A percentile compares a stretch with the other conserved stretches of the same genome.
phyloP scores from a whole-genome alignment of 2,329 filamentous ascomycete genomes.

The Colletotrichum sp. region DNA sequence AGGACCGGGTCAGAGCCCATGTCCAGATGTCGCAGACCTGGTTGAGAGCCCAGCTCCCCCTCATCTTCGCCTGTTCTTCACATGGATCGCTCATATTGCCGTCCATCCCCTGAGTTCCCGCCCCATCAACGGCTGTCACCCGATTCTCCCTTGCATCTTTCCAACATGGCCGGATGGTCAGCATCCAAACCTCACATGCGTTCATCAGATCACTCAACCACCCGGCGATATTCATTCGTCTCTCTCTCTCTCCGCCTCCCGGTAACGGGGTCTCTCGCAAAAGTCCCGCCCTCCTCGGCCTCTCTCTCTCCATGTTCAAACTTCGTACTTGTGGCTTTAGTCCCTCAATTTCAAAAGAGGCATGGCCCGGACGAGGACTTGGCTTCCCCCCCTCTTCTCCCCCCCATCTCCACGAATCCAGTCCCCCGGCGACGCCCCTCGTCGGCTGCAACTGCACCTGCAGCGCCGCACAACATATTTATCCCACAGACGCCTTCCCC shows the following conservation, averaged over 20 bases:
- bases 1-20: not conserved
- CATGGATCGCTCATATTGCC: not conserved
- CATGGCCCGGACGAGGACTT: not conserved
- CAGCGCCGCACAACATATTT: conserved; percentile 14
- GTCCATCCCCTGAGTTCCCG: not conserved
- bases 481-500: conserved; percentile 5
- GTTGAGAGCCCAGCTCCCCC: not conserved
- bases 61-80: not conserved
- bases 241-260: not conserved
- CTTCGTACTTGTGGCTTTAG: not conserved
- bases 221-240: not conserved
- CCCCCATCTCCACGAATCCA: conserved; percentile 18
- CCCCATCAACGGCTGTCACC: not conserved
- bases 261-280: not conserved
- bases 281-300: not conserved
- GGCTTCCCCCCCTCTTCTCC: not conserved
- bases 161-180: not conserved
- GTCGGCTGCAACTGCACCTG: conserved; percentile 14
- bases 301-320: not conserved
- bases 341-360: not conserved
- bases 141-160: conserved; percentile 7
- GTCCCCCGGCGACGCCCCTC: conserved; percentile 10
- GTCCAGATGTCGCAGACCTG: not conserved
- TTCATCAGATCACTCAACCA: not conserved
- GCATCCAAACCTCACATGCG: not conserved